Percentiles rank a stretch among this genome's conserved stretches.
Conservation (phyloP, 139 green algal genomes). For the Chlorella sp. region DNA sequence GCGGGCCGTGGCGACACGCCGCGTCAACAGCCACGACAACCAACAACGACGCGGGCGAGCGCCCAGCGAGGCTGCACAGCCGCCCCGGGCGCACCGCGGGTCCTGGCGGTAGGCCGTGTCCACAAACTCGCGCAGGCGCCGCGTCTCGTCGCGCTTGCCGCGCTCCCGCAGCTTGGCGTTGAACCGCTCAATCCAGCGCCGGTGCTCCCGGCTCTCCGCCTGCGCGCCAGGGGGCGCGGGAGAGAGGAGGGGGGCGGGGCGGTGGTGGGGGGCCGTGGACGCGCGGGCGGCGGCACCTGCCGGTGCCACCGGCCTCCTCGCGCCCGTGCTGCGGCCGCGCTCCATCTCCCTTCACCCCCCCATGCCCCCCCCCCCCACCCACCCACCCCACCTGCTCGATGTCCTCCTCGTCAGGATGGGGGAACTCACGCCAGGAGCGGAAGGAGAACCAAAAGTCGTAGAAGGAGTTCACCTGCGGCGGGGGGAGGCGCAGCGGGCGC, state of each 20-base stretch:
- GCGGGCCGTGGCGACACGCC: not conserved
- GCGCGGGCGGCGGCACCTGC: too few species aligned
- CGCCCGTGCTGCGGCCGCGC: too few species aligned
- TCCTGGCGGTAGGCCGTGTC: conserved; percentile 83
- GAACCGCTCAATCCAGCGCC: conserved; percentile 90
- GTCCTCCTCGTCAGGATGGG: conserved; percentile 95
- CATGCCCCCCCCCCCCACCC: not conserved
- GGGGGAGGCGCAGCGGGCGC: not conserved
- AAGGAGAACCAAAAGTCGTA: conserved; percentile 97
- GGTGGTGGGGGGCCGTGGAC: too few species aligned
- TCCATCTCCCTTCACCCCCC: too few species aligned
- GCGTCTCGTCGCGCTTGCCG: conserved; percentile 93
- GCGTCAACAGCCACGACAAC: too few species aligned
- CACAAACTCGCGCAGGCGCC: conserved; percentile 88
- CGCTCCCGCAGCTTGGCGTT: conserved; percentile 94
- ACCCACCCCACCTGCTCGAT: conserved; percentile 58
- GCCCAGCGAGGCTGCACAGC: too few species aligned
- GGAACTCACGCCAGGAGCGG: conserved; percentile 95
- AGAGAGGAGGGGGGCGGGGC: not conserved
- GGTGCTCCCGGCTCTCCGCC: conserved; percentile 66
- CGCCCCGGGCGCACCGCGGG: conserved; percentile 58
- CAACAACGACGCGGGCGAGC: too few species aligned
- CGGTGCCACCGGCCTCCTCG: too few species aligned
- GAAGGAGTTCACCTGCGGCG: conserved; percentile 74
- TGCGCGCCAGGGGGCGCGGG: not conserved